Base-by-base conservation (phyloP, 331 rosid species). In the Rhamnella rubrinervis region DNA sequence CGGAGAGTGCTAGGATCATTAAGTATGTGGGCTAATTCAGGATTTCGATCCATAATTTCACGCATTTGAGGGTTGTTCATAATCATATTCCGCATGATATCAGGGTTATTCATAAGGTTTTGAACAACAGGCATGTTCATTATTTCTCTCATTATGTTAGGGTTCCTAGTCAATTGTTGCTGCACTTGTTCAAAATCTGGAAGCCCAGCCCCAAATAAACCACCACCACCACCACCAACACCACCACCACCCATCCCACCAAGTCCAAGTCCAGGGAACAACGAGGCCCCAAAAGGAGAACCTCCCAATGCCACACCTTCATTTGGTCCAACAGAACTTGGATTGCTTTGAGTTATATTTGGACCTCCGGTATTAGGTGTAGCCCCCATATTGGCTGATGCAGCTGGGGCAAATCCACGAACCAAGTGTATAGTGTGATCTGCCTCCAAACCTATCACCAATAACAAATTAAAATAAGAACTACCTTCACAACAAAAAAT, bases 61-160 rank as follows among this genome's bases (percentile, higher is more conserved):
- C 87, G 92, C 92, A 90, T 88, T 80, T 90, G 92, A 12, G 96
- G 96, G 71, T 86, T 90, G 74, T 76, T 86, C 96, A 84, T 88
- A 40, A 88, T 80, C 84, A 90, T 82, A 66, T 74, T 86, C 60
- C 87, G 82, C 85, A 90, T 81, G 65, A 90, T 62, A 50, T 88
- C 92, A 3, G 92, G 90, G 75, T 83, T 90, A 59, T 75, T 88
- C 75, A 86, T 74, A 60, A 86, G 70, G 81, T 82, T 86, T 77
- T 90, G 95, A 76, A 90, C 71, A 47, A 83, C 90, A 66, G 96
- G 92, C 35, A 79, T 72, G 80, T 90, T 84, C 87, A 88, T 87
- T 70, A 88, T 80, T 65, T 88, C 92, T 66, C 90, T 82, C 80
- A 85, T 81, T 60, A 78, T 63, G 67, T 85, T 87, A 20, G 96